These are phyloP conservation scores for Terfezia claveryi DNA, from an alignment of 495 filamentous ascomycete genomes.

Conservation along the genomic window DNA sequence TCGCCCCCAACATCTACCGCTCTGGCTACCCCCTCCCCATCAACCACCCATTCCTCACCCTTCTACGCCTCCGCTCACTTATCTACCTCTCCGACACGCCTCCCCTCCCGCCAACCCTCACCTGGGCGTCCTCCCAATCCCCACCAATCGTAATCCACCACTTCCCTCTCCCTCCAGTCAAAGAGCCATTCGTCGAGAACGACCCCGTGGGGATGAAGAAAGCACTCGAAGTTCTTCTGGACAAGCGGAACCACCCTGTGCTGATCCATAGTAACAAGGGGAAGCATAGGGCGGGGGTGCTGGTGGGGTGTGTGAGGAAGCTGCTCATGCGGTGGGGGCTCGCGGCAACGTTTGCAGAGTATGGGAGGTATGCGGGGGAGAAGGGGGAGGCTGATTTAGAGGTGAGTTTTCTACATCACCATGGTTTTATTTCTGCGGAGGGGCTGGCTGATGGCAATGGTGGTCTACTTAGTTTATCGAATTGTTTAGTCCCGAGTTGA, in stretches of 20 bases:
- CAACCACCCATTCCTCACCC: conserved; percentile 1
- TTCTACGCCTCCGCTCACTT: not conserved
- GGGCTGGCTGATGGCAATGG: not conserved
- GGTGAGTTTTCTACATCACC: not conserved
- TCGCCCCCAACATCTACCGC: conserved; percentile 10
- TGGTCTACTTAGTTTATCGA: conserved; percentile 8
- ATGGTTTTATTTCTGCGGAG: not conserved
- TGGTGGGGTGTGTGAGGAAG: conserved; percentile 13
- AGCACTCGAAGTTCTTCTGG: conserved; percentile 7
- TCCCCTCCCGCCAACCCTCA: conserved; percentile 5
- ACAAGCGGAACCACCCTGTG: conserved; percentile 9
- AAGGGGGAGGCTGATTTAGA: conserved; percentile 13
- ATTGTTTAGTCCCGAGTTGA: conserved; percentile 9
- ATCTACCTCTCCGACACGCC: conserved; percentile 1
- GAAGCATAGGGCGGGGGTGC: conserved; percentile 11
- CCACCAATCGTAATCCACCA: conserved; percentile 9
- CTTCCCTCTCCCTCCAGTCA: conserved; percentile 9
- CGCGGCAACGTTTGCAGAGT: conserved; percentile 12
- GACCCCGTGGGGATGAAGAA: conserved; percentile 5
- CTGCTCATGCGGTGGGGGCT: conserved; percentile 11
- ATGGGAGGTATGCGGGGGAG: conserved; percentile 12
- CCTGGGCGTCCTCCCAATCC: conserved; percentile 5
- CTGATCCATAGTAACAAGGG: conserved; percentile 16
- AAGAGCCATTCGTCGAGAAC: conserved; percentile 11
- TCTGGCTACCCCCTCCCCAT: conserved; percentile 12